phyloP scores from a whole-genome alignment of 495 filamentous ascomycete species.

The Penicillium psychrofluorescens region DNA sequence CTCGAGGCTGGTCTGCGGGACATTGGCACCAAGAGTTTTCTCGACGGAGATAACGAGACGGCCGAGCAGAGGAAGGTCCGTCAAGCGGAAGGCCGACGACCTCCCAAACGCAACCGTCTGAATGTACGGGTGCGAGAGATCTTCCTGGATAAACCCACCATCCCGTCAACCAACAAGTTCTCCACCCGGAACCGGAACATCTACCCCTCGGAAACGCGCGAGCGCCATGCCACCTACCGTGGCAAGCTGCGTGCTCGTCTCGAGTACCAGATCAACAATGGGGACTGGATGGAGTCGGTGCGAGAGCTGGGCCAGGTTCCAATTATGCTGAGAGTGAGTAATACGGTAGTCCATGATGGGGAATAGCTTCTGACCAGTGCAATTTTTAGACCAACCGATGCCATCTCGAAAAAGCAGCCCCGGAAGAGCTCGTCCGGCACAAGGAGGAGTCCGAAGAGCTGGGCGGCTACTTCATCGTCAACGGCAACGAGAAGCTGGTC shows the following conservation, averaged over 20 bases:
- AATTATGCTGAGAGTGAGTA: constrained; percentile 66
- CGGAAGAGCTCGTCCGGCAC: constrained; percentile 68
- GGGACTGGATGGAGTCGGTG: constrained; percentile 68
- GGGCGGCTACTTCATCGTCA: constrained; percentile 78
- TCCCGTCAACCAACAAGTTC: constrained; percentile 75
- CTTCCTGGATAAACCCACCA: constrained; percentile 64
- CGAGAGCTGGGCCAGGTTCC: constrained; percentile 84
- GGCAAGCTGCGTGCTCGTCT: constrained; percentile 75
- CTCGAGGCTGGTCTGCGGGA: constrained; percentile 73
- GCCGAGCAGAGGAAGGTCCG: constrained; percentile 33
- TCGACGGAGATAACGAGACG: constrained; percentile 62
- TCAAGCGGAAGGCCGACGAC: constrained; percentile 35
- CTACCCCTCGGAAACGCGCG: constrained; percentile 86
- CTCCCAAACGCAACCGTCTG: constrained; percentile 59
- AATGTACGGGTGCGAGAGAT: constrained; percentile 67
- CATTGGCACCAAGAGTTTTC: constrained; percentile 80
- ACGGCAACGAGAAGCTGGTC: constrained; percentile 79
- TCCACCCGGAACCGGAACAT: constrained; percentile 71
- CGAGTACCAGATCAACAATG: constrained; percentile 79
- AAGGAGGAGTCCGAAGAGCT: constrained; percentile 94
- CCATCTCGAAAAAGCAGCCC: constrained; percentile 77
- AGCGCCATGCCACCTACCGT: constrained; percentile 86
- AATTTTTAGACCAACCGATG: constrained; percentile 68
- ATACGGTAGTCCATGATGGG: constrained; percentile 33
- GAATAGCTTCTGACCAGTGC: constrained; percentile 1